Base-by-base conservation (phyloP, 805 yeast genomes). In the Blastobotrys muscicola region DNA sequence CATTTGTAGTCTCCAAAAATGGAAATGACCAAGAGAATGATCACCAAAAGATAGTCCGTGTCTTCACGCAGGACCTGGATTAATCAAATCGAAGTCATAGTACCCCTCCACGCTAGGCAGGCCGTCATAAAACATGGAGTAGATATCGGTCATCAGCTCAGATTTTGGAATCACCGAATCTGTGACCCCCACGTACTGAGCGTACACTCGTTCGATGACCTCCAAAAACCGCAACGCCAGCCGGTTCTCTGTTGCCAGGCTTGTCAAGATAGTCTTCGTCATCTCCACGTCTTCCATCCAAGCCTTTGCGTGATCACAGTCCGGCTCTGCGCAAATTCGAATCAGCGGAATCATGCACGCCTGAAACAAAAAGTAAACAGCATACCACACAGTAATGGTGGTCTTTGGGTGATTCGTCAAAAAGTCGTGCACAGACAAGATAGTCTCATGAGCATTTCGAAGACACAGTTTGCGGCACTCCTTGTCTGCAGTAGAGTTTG, bases 321-420 rank as follows among this genome's bases (percentile, higher is more conserved):
- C 52, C 4, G 76, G 72, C 43, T 75, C 78, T 8, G 77, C 67
- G 46, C 76, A 70, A 12, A 72, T 55, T 50, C 77, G 74, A 8
- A 74, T 71, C 30, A 77, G 68, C 7, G 80, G 78, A 39, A 79
- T 74, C 44, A 79, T 59, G 3, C 74, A 71, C 1, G 84, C 82
- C 56, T 79, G 83, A 60, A 78, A 77, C 10, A 77, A 50, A 56
- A 75, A 80, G 53, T 75, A 79, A 0, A 78, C 73, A 3, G 81
- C 74, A 58, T 78, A 75, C 85, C 85, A 79, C 23, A 75, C 70
- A 10, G 75, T 67, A 29, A 76, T 63, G 20, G 72, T 69, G n/a
- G 75, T 67, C 13, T 69, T 45, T 8, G 61, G 61, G 15, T 43
- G 45, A 14, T 47, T 47, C 9, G 45, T 40, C 10, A 59, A 51